These are phyloP conservation scores for Lipomyces orientalis DNA, from an alignment of 805 yeast species.

Conservation along the genomic window DNA sequence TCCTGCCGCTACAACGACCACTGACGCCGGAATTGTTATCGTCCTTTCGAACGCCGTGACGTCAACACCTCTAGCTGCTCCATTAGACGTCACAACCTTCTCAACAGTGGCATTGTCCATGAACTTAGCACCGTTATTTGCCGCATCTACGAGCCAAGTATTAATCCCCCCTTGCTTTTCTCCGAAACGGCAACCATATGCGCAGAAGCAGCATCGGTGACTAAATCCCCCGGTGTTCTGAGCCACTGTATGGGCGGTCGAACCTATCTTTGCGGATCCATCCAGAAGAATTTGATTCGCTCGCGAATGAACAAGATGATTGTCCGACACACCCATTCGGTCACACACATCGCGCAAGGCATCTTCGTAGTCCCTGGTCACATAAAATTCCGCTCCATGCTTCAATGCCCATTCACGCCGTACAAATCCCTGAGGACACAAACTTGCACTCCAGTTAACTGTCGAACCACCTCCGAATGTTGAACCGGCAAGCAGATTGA, in stretches of 20 bases:
- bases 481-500: constrained; percentile 55
- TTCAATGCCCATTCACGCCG: constrained; percentile 57
- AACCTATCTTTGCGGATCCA: constrained; percentile 55
- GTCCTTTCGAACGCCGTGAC: constrained; percentile 46
- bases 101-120: constrained; percentile 54
- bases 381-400: constrained; percentile 56
- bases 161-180: constrained; percentile 58
- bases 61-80: constrained; percentile 54
- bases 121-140: constrained; percentile 53
- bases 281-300: constrained; percentile 53
- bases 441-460: constrained; percentile 62
- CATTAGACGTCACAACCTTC: constrained; percentile 49
- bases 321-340: constrained; percentile 55
- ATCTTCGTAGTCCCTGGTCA: constrained; percentile 50
- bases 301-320: constrained; percentile 51
- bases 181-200: constrained; percentile 58
- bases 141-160: constrained; percentile 58
- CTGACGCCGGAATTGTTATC: constrained; percentile 50
- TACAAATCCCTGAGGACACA: constrained; percentile 57
- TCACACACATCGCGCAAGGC: constrained; percentile 55
- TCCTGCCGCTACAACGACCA: constrained; percentile 55
- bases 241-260: constrained; percentile 49
- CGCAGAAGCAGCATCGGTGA: constrained; percentile 57
- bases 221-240: constrained; percentile 54
- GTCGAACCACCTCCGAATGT: constrained; percentile 66